phyloP scores from a whole-genome alignment of 306 rosid genomes.

The Prunus dulcis region DNA sequence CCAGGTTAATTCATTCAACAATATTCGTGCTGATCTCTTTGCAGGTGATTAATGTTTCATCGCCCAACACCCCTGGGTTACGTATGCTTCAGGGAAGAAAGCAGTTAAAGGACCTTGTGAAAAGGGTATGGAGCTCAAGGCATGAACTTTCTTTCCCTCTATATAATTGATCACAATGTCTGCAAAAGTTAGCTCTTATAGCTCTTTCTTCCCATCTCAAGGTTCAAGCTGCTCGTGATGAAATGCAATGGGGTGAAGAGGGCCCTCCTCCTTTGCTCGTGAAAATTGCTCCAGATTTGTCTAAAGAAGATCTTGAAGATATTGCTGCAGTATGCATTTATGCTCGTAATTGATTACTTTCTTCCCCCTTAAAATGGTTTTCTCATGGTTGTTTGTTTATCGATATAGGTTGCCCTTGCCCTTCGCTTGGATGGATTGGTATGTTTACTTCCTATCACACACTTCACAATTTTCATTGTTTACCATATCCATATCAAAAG shows the following conservation, averaged over 20 bases:
- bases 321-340: constrained; percentile 81
- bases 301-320: constrained; percentile 96
- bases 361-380: constrained; percentile 6
- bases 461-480: constrained; percentile 8
- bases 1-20: neutral
- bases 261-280: constrained; percentile 98
- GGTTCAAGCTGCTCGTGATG: constrained; percentile 98
- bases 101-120: constrained; percentile 91
- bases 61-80: constrained; percentile 98
- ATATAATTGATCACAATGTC: constrained; percentile 2
- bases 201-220: constrained; percentile 31
- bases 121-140: constrained; percentile 61
- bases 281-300: constrained; percentile 97
- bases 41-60: constrained; percentile 96
- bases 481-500: neutral
- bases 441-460: constrained; percentile 25
- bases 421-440: constrained; percentile 97
- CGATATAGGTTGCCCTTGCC: constrained; percentile 73
- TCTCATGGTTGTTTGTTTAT: constrained; percentile 33
- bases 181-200: constrained; percentile 26
- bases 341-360: neutral
- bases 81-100: constrained; percentile 99
- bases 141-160: neutral
- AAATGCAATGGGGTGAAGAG: constrained; percentile 99
- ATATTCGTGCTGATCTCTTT: constrained; percentile 13